Base-by-base conservation (phyloP, 768 basidiomycete species). In the Amanita pallidorosea region DNA sequence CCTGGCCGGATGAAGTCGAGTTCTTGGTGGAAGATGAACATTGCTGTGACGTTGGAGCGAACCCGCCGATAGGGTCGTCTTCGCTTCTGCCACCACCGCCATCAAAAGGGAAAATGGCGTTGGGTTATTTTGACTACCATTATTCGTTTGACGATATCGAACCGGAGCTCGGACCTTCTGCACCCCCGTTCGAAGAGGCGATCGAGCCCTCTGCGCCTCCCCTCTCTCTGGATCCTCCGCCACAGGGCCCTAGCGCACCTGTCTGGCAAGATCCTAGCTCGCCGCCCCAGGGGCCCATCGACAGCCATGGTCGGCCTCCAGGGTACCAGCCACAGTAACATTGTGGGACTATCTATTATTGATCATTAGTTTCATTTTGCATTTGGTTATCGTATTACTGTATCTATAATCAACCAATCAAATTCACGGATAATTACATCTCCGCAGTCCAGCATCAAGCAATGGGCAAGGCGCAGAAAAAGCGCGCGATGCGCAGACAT, bases 391-490 rank as follows among this genome's bases (percentile, higher is more conserved):
- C 7, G n/a, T 42, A 35, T 3, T 36, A 49, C 18, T 51, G 50
- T 51, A 51, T 29, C 49, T 31, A 27, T 51, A 51, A 36, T 49
- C 31, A 49, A 9, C 49, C 47, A 38, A 49, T 29, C 40, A 49
- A 49, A 49, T 34, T 33, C 29, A 15, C 27, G 20, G 47, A 23
- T 41, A 40, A 40, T 49, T 18, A 49, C 29, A 34, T 27, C 40
- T 17, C 41, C 40, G 37, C 29, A 36, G 18, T 22, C 5, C 47
- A 38, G 33, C 12, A 2, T 37, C 13, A 17, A 38, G 59, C 56
- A 25, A 97, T 97, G 93, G 93, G 91, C 58, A 96, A 95, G 67
- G 81, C 88, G 36, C 91, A 94, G 63, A 95, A 94, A 70, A 90
- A 91, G 63, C 76, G 79, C 52, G 61, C 77, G 7, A 83, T 83